Evolutionary conservation across 768 basidiomycete species (phyloP).

Genomic region (Suillus brevipes): DNA sequence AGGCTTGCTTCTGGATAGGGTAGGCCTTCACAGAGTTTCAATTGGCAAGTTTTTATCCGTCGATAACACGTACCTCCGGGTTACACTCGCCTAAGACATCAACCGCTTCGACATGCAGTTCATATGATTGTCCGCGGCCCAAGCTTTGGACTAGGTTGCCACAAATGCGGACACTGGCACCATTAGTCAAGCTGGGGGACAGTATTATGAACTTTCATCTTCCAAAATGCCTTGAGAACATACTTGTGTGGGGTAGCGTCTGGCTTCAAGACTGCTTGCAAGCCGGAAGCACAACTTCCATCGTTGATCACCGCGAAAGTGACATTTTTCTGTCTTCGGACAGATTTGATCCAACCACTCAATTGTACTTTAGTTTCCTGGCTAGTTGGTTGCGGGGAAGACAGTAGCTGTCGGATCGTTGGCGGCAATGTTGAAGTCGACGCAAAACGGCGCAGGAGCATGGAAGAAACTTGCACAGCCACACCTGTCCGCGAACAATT

Average conservation of each 20-base stretch:
- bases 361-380: conserved; percentile 38
- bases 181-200: conserved; percentile 47
- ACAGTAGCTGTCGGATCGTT: conserved; percentile 40
- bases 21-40: conserved; percentile 55
- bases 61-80: conserved; percentile 44
- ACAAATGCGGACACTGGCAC: conserved; percentile 50
- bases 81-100: conserved; percentile 57
- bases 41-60: conserved; percentile 13
- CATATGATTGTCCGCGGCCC: conserved; percentile 51
- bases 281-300: conserved; percentile 65
- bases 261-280: conserved; percentile 77
- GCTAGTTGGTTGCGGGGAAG: conserved; percentile 14
- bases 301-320: conserved; percentile 83
- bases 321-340: conserved; percentile 85
- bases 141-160: conserved; percentile 49
- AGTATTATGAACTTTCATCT: neutral
- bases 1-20: conserved; percentile 88
- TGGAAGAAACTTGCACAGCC: conserved; percentile 26
- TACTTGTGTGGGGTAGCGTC: conserved; percentile 35
- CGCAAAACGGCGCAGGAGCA: conserved; percentile 31
- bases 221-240: conserved; percentile 16
- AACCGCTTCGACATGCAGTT: conserved; percentile 50
- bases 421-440: conserved; percentile 32
- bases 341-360: conserved; percentile 84
- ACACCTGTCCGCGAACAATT: conserved; percentile 11